Evolutionary conservation across 495 filamentous ascomycete genomes (phyloP).

Genomic region (Talaromyces liani): DNA sequence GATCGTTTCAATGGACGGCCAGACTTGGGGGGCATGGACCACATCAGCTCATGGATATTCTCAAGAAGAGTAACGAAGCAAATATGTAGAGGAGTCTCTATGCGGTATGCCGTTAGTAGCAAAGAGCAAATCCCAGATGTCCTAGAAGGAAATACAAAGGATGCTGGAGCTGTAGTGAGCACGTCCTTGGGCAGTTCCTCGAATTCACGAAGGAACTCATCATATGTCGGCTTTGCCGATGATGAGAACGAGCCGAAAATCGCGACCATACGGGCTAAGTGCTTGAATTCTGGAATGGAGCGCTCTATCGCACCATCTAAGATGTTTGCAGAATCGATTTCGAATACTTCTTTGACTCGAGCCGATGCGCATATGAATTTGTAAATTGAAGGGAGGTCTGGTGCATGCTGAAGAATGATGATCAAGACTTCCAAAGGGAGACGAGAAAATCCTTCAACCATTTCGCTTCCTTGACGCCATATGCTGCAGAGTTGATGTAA

Average conservation of each 20-base stretch:
- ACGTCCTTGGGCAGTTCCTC: not conserved
- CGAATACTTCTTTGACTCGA: not conserved
- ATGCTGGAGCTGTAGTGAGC: not conserved
- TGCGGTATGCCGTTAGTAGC: not conserved
- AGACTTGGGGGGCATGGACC: constrained; percentile 21
- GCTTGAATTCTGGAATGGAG: not conserved
- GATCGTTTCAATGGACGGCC: constrained; percentile 17
- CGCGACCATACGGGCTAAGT: not conserved
- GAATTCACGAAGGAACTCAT: not conserved
- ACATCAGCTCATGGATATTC: constrained; percentile 5
- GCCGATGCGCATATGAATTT: not conserved
- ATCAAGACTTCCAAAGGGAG: not conserved
- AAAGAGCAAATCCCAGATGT: not conserved
- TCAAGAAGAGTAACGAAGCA: not conserved
- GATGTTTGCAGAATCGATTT: not conserved
- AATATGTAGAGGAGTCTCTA: not conserved
- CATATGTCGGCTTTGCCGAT: not conserved
- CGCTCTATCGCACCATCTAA: not conserved
- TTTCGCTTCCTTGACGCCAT: not conserved
- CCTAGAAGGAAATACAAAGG: not conserved
- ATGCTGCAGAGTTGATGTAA: not conserved
- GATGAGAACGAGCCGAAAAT: not conserved
- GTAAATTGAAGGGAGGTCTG: not conserved
- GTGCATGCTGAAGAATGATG: not conserved
- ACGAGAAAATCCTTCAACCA: not conserved